Base-by-base conservation (phyloP, 805 yeast genomes). In the Aciculoconidium aculeatum region DNA sequence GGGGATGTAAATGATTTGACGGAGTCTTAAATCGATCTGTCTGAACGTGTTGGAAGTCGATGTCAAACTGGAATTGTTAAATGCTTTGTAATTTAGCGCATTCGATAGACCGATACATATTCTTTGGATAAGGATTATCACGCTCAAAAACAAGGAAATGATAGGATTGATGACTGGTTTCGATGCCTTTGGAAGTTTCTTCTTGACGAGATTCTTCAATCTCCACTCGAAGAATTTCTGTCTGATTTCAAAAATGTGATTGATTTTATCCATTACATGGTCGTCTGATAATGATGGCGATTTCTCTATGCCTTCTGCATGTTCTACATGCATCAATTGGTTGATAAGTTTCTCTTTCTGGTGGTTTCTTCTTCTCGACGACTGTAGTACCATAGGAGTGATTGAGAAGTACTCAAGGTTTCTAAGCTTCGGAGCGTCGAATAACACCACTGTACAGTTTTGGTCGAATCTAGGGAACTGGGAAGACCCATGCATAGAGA, bases 1-100 rank as follows among this genome's bases (percentile, higher is more conserved):
- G 0, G 96, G 96, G 43, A 87, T 73, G 44, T 73, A 79, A 41
- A 83, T 73, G 10, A 85, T 51, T 42, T 88, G 96, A 37, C 76
- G 79, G 9, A 83, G 55, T 25, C 96, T 58, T 16, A 86, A 57
- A 49, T 86, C 94, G 2, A 87, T 58, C 50, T 90, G 97, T 44
- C 77, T 77, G 4, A 85, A 77, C 1, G 82, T 69, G 3, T 78
- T 80, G 10, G 84, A 79, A 0, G 63, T 25, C 11, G 62, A 64
- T 15, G 61, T 57, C 5, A 65, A 46, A 20, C 53, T 55, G 6
- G 33, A 18, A 4, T 21, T 15, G 18, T 45, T 40, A 5, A 31
- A 18, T 1, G 55, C 7, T 11, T 44, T 41, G 10, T 36, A 41
- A 39, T 67, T 66, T 26, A 67, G 42, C 2, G 47, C 11, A 7